Percentiles rank a stretch among this genome's conserved stretches.
These are phyloP conservation scores for Aspergillus homomorphus DNA, from an alignment of 495 filamentous ascomycete species.

Conservation along the genomic window DNA sequence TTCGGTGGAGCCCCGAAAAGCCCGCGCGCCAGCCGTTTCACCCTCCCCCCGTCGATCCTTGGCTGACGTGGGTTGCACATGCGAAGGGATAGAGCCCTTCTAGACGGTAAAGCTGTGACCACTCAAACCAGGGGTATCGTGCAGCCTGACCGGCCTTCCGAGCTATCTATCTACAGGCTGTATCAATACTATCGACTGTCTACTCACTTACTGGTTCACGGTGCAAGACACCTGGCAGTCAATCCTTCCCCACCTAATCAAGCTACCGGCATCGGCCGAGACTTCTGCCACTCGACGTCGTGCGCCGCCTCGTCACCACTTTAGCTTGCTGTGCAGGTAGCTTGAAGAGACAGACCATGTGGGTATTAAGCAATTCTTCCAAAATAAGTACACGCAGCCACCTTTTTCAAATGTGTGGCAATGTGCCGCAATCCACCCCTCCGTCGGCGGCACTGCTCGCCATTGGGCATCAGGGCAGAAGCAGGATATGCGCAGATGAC, in stretches of 20 bases:
- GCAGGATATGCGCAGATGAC: neutral
- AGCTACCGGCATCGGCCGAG: neutral
- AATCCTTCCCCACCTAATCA: neutral
- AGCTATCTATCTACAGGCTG: no score
- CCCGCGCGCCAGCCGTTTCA: constrained; percentile 1
- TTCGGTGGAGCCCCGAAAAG: neutral
- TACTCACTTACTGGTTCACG: no score
- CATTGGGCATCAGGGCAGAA: neutral
- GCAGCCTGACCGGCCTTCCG: neutral
- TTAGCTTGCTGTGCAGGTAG: no score
- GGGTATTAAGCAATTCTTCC: neutral
- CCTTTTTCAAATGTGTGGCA: neutral
- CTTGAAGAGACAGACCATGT: neutral
- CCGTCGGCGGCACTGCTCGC: neutral
- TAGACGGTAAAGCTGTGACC: neutral
- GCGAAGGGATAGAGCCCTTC: no score
- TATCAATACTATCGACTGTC: no score
- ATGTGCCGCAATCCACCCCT: neutral
- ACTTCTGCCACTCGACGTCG: neutral
- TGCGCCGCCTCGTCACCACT: neutral
- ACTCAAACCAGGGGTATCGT: neutral
- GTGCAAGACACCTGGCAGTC: neutral
- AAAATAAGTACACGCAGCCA: constrained; percentile 7
- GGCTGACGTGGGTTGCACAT: constrained; percentile 20
- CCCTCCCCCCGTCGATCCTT: constrained; percentile 17